These are phyloP conservation scores for Quercus bicolor DNA, from an alignment of 306 rosid species.

Conservation along the genomic window DNA sequence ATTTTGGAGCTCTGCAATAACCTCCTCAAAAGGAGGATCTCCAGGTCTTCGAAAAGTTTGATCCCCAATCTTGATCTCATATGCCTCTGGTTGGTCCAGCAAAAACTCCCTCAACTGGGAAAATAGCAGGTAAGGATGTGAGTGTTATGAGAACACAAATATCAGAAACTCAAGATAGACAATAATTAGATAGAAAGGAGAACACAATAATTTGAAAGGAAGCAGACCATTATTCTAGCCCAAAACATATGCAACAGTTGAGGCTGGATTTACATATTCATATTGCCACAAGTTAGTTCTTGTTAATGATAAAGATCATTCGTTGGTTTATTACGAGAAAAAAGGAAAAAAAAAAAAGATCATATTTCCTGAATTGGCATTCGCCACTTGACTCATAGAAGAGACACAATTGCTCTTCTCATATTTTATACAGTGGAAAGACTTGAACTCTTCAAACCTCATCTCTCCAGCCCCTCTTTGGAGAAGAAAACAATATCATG, in stretches of 20 bases:
- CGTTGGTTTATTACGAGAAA: background rate
- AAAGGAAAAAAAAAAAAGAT: background rate
- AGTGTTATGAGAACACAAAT: background rate
- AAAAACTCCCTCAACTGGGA: slow-evolving; percentile 80
- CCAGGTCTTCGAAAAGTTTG: slow-evolving; percentile 73
- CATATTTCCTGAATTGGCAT: too few species aligned
- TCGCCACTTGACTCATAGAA: too few species aligned
- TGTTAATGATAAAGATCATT: background rate
- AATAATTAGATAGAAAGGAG: background rate
- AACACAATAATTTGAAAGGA: background rate
- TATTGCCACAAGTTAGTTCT: background rate
- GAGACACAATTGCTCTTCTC: background rate
- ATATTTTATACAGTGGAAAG: background rate
- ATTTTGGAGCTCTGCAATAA: slow-evolving; percentile 42
- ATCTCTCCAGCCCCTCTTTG: too few species aligned
- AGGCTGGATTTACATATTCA: background rate
- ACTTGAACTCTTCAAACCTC: background rate
- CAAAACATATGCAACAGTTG: background rate
- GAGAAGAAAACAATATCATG: too few species aligned
- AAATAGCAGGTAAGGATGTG: too few species aligned
- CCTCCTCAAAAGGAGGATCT: slow-evolving; percentile 77
- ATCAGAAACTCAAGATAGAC: background rate
- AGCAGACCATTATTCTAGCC: background rate
- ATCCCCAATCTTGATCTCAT: slow-evolving; percentile 83
- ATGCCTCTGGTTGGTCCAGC: slow-evolving; percentile 71